Evolutionary conservation across 176 grass and related monocot genomes (phyloP), one percentile per base, ranked within the genome.

Genomic region (Thalia dealbata): DNA sequence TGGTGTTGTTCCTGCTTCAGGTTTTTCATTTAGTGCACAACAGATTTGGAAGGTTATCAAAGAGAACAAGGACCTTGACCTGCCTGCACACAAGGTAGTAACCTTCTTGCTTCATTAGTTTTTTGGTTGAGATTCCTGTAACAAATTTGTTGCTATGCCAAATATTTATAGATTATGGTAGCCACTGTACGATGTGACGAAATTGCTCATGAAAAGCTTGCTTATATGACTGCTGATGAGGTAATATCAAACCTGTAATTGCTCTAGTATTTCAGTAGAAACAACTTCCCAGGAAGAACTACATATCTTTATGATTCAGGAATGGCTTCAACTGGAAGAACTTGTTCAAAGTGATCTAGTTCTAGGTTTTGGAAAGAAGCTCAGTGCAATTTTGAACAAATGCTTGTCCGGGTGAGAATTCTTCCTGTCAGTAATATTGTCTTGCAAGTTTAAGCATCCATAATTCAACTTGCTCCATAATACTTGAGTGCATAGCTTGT

Each of bases 31-130:
- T 80, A 99, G 95, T 78, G 79, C 88, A 25, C 95, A 99, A 19
- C 83, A 99, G 71, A 93, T 99, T 72, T 99, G 95, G 95, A 91
- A 86, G 56, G 85, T 99, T 85, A 99, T 99, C 52, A 99, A 99
- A 76, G 95, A 99, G 76, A 99, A 99, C 77, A 99, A 91, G 76
- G 95, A 99, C 52, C 95, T 99, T 68, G 95, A 99, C 67, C 83
- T 99, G 55, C 95, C 95, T 55, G 95, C 95, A 54, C 95, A 99
- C 79, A 99, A 99, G 89, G 95, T 99, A 58, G 79, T 81, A 52
- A 75, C 48, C 73, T 63, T 35, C 11, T 75, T 46, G 15, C 5
- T 52, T 19, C 7, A 16, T 23, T 18, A 6, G 13, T 30, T 16
- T 84, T 65, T n/a, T 70, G 19, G 69, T 50, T 56, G 24, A 28